phyloP scores from a whole-genome alignment of 2,329 filamentous ascomycete species.

The Aspergillus pseudoglaucus region DNA sequence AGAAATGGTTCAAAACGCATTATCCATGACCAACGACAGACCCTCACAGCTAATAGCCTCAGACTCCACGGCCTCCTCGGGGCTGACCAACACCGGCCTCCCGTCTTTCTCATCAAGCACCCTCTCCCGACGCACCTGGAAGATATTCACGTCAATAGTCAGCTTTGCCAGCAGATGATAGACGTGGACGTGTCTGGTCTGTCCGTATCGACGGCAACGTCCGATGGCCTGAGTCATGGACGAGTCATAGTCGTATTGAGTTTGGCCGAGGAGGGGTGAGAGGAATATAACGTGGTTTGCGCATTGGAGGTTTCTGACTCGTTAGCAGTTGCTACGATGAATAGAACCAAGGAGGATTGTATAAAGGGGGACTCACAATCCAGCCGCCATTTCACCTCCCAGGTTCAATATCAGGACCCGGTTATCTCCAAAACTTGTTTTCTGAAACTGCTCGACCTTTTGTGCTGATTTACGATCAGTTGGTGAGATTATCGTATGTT shows the following conservation, averaged over 20 bases:
- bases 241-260: constrained; percentile 50
- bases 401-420: constrained; percentile 55
- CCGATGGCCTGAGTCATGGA: constrained; percentile 60
- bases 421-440: constrained; percentile 23
- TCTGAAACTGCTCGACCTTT: constrained; percentile 38
- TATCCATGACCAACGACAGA: constrained; percentile 19
- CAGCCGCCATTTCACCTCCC: constrained; percentile 52
- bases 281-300: constrained; percentile 62
- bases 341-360: background rate
- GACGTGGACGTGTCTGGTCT: constrained; percentile 51
- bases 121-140: constrained; percentile 29
- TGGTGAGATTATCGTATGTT: constrained; percentile 32
- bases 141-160: constrained; percentile 43
- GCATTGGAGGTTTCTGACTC: constrained; percentile 51
- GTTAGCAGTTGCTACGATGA: constrained; percentile 5
- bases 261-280: constrained; percentile 46
- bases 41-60: constrained; percentile 22
- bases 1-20: constrained; percentile 14
- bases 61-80: constrained; percentile 12
- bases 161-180: constrained; percentile 44
- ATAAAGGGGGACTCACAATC: constrained; percentile 44
- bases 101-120: constrained; percentile 23
- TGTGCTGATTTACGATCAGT: constrained; percentile 21
- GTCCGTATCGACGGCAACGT: constrained; percentile 52
- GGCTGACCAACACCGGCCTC: constrained; percentile 12